These are phyloP conservation scores for Linaria vulgaris DNA, from an alignment of 257 asterid species.

Conservation along the genomic window DNA sequence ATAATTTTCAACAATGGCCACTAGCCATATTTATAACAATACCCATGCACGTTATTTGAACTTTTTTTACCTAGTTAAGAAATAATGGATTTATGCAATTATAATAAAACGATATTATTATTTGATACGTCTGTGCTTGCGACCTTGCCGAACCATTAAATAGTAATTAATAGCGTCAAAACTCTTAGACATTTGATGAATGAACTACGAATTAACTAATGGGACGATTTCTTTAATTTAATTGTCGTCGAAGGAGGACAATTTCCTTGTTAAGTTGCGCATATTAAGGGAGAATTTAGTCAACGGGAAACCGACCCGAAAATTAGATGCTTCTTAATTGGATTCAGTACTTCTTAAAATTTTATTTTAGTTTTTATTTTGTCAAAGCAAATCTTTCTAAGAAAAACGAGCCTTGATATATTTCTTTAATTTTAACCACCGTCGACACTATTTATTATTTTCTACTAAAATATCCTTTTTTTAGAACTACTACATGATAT, in stretches of 20 bases:
- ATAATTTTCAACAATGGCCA: too few relatives aligned
- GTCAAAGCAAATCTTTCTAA: background rate
- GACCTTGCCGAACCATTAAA: background rate
- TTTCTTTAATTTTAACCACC: slow-evolving; percentile 10
- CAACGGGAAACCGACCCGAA: slow-evolving; percentile 25
- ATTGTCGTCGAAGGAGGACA: slow-evolving; percentile 3
- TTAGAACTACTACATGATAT: too few relatives aligned
- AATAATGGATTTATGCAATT: too few relatives aligned
- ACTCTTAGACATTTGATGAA: background rate
- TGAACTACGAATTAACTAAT: slow-evolving; percentile 20
- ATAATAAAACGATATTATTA: too few relatives aligned
- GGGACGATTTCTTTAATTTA: background rate
- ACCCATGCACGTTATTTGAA: too few relatives aligned
- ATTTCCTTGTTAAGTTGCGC: slow-evolving; percentile 22
- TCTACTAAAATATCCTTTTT: slow-evolving; percentile 1
- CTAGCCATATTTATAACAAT: too few relatives aligned
- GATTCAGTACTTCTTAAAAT: background rate
- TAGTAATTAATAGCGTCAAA: background rate
- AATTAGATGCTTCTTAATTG: slow-evolving; percentile 9
- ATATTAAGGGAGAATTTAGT: slow-evolving; percentile 40
- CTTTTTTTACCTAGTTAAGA: too few relatives aligned
- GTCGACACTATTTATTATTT: slow-evolving; percentile 6
- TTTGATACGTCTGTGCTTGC: background rate
- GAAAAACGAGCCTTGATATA: slow-evolving; percentile 5
- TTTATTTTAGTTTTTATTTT: background rate